Evolutionary conservation across 1,139 yeast genomes (phyloP), one percentile per base, ranked within the genome.

Genomic region (Schwanniomyces etchellsii): DNA sequence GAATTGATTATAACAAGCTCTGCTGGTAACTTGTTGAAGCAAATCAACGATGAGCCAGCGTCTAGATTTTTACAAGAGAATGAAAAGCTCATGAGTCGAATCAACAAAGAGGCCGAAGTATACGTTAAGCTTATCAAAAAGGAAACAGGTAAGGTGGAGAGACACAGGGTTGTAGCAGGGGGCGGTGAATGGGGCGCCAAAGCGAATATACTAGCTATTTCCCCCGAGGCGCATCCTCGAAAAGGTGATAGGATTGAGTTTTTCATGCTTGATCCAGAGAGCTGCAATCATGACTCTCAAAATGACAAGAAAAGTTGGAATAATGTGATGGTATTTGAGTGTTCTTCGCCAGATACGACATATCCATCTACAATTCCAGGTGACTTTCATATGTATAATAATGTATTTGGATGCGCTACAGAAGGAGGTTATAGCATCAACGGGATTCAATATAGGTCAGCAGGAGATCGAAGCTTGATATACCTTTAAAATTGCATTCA

Each of bases 141-240:
- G 5, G 43, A 40, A 5, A 29, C 35, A 26, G 44, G 45, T 4
- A 37, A 38, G 2, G 42, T 43, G 4, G 41, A 43, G 27, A 47
- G 63, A 33, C 61, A 57, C 45, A 67, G 72, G 43, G 78, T 77
- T 13, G 66, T 74, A 24, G 83, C 83, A 4, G 74, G 74, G 2
- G 84, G 84, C 3, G 84, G 83, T 2, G 72, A 74, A 7, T 77
- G 83, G 84, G 80, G 81, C 1, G 68, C 77, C 21, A 69, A 77
- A 34, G 74, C 81, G 0, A 66, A 70, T 26, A 71, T 76, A 48
- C 57, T 77, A 10, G 83, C 75, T 1, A 52, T 77, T 14, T 77
- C 79, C 5, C 77, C 81, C 2, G 70, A 70, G 9, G 79, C 81
- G 0, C 47, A 52, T 27, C 50, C 71, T 3, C 33, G 38, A 3